Base-by-base conservation (phyloP, 345 rosid species). In the Linum trigynum region DNA sequence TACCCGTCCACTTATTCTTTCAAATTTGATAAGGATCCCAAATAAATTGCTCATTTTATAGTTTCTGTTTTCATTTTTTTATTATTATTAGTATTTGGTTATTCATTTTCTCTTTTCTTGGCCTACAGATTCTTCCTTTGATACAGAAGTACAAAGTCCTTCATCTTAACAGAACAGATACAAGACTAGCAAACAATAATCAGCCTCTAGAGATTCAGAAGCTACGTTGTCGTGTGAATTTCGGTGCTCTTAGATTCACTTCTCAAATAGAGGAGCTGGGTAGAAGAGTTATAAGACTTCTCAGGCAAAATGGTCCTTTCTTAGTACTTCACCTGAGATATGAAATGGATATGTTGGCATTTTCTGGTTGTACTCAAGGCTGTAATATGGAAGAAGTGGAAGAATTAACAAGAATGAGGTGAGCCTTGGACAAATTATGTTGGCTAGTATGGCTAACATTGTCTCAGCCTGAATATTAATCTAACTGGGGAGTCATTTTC, bases 321-420 rank as follows among this genome's bases (percentile, higher is more conserved):
- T 72, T 89, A 45, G 98, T 89, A 59, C 91, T 94, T 48, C 99
- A 94, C 81, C 96, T 94, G 14, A 82, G 99, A 67, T 94, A 90
- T 40, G 99, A 94, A 78, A 94, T 90, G 97, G 99, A 94, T 76
- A 94, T 94, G 99, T 65, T 94, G 72, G 90, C 99, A 2, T 94
- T 94, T 72, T 94, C 99, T 0, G 99, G 97, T 55, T 94, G 99
- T 78, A 85, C 97, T 50, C 95, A 80, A 71, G 96, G 96, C 65
- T 94, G 99, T 79, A 86, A 76, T 69, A 64, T 36, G 35, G 87
- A 83, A 57, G 99, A 94, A 73, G 87, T 78, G n/a, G 90, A 90
- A 48, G 89, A 90, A 67, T 80, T 94, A 65, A 86, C 89, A 59
- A 83, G 83, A 77, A 84, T 94, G 88, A 82, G 99, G 99, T 90